A percentile compares a stretch with the other conserved stretches of the same genome.
phyloP scores from a whole-genome alignment of 306 rosid genomes.

The Ceratonia siliqua region DNA sequence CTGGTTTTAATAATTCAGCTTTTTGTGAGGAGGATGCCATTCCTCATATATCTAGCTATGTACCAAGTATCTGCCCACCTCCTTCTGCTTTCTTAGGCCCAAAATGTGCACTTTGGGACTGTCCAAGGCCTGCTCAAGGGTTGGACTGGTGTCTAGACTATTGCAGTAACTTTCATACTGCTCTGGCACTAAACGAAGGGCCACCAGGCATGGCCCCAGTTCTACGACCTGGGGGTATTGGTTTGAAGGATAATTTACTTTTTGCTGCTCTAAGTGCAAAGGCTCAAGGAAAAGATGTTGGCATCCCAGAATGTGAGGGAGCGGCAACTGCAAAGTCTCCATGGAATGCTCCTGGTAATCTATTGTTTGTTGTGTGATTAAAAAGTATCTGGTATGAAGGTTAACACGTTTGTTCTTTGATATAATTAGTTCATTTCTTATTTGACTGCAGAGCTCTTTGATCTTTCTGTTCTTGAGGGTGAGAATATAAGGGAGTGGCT shows the following conservation, averaged over 20 bases:
- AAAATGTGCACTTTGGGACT: slow-evolving; percentile 87
- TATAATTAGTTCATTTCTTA: neutral
- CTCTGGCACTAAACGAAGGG: slow-evolving; percentile 78
- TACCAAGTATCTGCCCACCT: slow-evolving; percentile 70
- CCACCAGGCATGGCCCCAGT: slow-evolving; percentile 90
- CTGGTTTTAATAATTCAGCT: slow-evolving; percentile 37
- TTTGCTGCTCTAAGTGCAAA: slow-evolving; percentile 75
- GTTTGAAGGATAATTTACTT: slow-evolving; percentile 77
- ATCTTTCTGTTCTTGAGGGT: slow-evolving; percentile 72
- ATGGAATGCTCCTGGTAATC: slow-evolving; percentile 78
- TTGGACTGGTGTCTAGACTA: slow-evolving; percentile 74
- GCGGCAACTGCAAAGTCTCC: slow-evolving; percentile 88
- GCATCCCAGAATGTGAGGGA: slow-evolving; percentile 91
- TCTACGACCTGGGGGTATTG: slow-evolving; percentile 82
- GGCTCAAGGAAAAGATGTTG: slow-evolving; percentile 83
- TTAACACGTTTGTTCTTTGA: neutral
- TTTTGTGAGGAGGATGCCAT: slow-evolving; percentile 50
- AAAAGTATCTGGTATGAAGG: neutral
- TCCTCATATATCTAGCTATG: slow-evolving; percentile 59
- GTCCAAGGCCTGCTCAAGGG: slow-evolving; percentile 87
- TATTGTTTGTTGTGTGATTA: slow-evolving; percentile 7
- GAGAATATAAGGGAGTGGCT: slow-evolving; percentile 88
- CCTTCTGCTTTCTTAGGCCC: slow-evolving; percentile 93
- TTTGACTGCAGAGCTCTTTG: slow-evolving; percentile 69
- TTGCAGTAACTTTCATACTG: slow-evolving; percentile 79